phyloP scores from a whole-genome alignment of 1,284 basidiomycete species.

The Naganishia cerealis region DNA sequence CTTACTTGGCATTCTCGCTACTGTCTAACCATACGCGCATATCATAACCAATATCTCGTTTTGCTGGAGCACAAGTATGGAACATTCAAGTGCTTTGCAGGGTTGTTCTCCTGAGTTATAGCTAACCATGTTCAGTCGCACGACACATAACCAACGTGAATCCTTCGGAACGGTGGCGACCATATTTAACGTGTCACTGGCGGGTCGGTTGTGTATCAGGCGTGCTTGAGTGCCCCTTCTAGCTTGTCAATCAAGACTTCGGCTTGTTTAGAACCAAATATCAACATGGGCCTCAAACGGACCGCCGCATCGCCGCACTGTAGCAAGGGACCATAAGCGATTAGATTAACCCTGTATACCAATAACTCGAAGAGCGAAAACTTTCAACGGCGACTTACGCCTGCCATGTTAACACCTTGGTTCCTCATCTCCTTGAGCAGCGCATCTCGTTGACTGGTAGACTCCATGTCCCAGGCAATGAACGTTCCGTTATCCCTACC shows the following conservation, averaged over 20 bases:
- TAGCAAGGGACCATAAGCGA: neutral
- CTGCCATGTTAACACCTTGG: conserved; percentile 54
- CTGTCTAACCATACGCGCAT: too few relatives aligned
- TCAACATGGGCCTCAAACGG: conserved; percentile 58
- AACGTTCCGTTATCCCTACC: conserved; percentile 59
- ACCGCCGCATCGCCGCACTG: conserved; percentile 38
- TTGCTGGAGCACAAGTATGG: too few relatives aligned
- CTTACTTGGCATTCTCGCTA: too few relatives aligned
- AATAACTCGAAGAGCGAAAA: neutral
- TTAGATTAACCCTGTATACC: neutral
- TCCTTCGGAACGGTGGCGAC: too few relatives aligned
- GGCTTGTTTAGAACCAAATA: conserved; percentile 56
- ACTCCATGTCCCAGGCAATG: conserved; percentile 57
- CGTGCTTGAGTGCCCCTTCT: conserved; percentile 43
- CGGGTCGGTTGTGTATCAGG: conserved; percentile 28
- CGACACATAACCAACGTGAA: too few relatives aligned
- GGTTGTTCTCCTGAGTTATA: too few relatives aligned
- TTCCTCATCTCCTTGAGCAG: conserved; percentile 55
- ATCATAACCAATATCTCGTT: too few relatives aligned
- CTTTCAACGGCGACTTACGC: conserved; percentile 34
- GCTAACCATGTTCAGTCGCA: too few relatives aligned
- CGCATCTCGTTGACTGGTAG: conserved; percentile 51
- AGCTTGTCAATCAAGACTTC: conserved; percentile 53
- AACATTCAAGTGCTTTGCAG: too few relatives aligned
- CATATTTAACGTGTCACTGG: too few relatives aligned